Evolutionary conservation across 1,284 basidiomycete genomes (phyloP), one percentile per base, ranked within the genome.

Genomic region (Rhodofomes roseus): DNA sequence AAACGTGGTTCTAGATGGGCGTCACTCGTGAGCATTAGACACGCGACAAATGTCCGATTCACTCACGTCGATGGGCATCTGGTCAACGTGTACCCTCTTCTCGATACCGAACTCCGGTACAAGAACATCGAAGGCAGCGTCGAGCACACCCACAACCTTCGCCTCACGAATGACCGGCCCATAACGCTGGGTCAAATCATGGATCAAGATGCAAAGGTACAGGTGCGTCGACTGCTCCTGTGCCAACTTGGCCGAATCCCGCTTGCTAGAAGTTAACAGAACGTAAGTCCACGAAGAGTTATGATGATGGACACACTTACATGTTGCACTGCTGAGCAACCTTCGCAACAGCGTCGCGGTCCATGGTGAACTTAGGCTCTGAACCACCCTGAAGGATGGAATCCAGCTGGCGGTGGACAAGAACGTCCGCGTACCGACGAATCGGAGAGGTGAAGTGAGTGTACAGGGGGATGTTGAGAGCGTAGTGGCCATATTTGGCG

Each of bases 271-370:
- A 65, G 2, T 22, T 61, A 65, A 59, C 57, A 23, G 55, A 50
- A 4, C 9, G n/a, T 52, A 4, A 66, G 50, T 14, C 62, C 50
- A 50, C 53, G 31, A 9, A 55, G 12, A 43, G 36, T 27, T n/a
- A 65, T 37, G 65, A 59, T 18, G 61, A 41, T 51, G 16, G 22
- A 23, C 29, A 8, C 36, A 74, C 87, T 50, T 68, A 95, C 90
- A 95, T 96, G 77, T 97, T 97, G 77, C 95, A 97, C 71, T 96
- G 94, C 71, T 97, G 96, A 54, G 97, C 96, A 48, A 97, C 86
- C 79, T 99, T 98, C 55, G 95, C 94, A 48, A 98, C 93, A 62
- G 95, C 91, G 73, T 99, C 96, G 64, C 95, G 90, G 72, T 98
- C 96, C 91, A 98, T 94, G 46, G 87, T 85, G 77, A 99, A 98